A percentile compares a stretch with the other conserved stretches of the same genome.
phyloP scores from a whole-genome alignment of 2,329 filamentous ascomycete species.

The Emmonsiellopsis sp. region DNA sequence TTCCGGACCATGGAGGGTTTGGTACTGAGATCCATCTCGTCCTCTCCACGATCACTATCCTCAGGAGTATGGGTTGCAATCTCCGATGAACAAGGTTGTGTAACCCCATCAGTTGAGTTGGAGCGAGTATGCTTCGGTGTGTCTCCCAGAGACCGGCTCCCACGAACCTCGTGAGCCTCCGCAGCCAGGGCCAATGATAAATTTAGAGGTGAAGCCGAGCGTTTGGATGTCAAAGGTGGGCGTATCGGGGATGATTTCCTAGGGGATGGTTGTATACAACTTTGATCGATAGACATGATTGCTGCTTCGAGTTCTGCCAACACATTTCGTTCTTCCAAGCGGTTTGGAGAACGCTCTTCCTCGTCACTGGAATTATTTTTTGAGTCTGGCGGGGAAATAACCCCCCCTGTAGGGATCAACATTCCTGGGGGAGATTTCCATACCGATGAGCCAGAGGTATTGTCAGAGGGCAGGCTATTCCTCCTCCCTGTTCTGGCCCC shows the following conservation, averaged over 20 bases:
- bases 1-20: constrained; percentile 95
- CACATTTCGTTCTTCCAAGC: constrained; percentile 33
- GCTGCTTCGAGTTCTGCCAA: constrained; percentile 67
- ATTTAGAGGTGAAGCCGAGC: background rate
- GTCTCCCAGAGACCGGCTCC: background rate
- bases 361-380: constrained; percentile 74
- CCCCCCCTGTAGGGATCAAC: constrained; percentile 69
- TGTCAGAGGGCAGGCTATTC: constrained; percentile 5
- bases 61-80: constrained; percentile 25
- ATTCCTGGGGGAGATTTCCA: constrained; percentile 77
- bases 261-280: constrained; percentile 13
- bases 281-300: constrained; percentile 62
- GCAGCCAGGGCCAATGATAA: constrained; percentile 1
- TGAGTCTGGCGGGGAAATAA: constrained; percentile 88
- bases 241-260: constrained; percentile 8
- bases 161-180: background rate
- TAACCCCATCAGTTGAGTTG: background rate
- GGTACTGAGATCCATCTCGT: constrained; percentile 46
- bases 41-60: constrained; percentile 45
- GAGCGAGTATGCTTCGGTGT: background rate
- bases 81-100: constrained; percentile 9
- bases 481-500: background rate
- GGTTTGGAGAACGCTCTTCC: constrained; percentile 47
- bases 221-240: constrained; percentile 10
- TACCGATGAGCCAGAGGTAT: constrained; percentile 26